A percentile compares a stretch with the other conserved stretches of the same genome.
phyloP scores from a whole-genome alignment of 1,284 basidiomycete species.

The Sporisorium graminicola region DNA sequence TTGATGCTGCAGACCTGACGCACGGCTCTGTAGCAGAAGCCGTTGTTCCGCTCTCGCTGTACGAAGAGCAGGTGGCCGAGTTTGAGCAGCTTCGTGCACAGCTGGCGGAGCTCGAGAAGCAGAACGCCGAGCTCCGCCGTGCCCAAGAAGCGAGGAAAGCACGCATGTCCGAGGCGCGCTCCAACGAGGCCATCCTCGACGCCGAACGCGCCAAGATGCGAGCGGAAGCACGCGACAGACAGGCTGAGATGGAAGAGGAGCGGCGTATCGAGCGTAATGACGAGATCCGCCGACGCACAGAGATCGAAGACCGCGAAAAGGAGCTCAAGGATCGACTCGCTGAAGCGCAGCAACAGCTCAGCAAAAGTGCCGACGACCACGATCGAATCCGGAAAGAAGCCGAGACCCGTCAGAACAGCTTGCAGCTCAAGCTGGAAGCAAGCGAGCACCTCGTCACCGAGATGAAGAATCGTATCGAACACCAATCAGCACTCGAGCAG shows the following conservation, averaged over 20 bases:
- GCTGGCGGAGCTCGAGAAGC: conserved; percentile 46
- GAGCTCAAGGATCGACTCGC: conserved; percentile 43
- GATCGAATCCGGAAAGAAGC: conserved; percentile 71
- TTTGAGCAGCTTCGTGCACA: conserved; percentile 67
- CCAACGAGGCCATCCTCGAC: conserved; percentile 46
- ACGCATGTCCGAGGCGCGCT: conserved; percentile 39
- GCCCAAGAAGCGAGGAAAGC: conserved; percentile 43
- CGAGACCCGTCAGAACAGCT: conserved; percentile 37
- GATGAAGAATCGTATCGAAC: conserved; percentile 41
- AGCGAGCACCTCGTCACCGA: conserved; percentile 47
- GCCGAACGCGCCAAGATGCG: conserved; percentile 72
- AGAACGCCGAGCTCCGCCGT: conserved; percentile 46
- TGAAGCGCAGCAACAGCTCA: conserved; percentile 65
- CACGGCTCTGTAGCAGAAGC: conserved; percentile 52
- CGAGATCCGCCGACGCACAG: conserved; percentile 59
- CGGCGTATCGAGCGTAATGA: conserved; percentile 56
- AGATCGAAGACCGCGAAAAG: conserved; percentile 52
- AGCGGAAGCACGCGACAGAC: conserved; percentile 74
- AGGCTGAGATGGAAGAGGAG: conserved; percentile 71
- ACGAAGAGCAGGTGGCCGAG: conserved; percentile 67
- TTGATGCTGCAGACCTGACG: conserved; percentile 29
- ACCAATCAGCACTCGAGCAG: conserved; percentile 39
- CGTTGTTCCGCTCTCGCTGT: conserved; percentile 61
- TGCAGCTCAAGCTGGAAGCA: conserved; percentile 52
- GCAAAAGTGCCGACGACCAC: conserved; percentile 73